phyloP scores from a whole-genome alignment of 805 yeast species.

The Candida anglica region DNA sequence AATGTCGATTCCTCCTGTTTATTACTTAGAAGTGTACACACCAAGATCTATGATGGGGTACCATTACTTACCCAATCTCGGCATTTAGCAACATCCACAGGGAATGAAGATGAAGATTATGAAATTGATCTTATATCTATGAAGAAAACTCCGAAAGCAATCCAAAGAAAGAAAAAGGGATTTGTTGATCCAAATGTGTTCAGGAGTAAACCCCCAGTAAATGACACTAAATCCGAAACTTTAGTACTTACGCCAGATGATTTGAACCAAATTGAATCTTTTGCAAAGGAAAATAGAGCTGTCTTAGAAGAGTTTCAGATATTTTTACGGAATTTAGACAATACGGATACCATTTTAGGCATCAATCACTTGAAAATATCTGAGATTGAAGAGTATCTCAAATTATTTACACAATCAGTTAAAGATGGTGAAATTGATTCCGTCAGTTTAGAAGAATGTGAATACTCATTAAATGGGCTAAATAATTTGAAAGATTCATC shows the following conservation, averaged over 20 bases:
- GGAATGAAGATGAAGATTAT: constrained; percentile 11
- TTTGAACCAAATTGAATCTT: not conserved
- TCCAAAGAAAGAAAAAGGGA: not conserved
- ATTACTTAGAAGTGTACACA: too few relatives aligned
- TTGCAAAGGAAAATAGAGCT: not conserved
- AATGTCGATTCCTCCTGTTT: too few relatives aligned
- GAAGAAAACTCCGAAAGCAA: constrained; percentile 11
- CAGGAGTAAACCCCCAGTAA: not conserved
- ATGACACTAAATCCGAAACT: not conserved
- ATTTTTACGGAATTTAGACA: constrained; percentile 1
- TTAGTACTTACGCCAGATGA: not conserved
- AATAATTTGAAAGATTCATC: not conserved
- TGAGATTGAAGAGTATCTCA: too few relatives aligned
- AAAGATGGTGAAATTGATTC: too few relatives aligned
- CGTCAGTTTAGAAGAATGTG: too few relatives aligned
- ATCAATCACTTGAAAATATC: too few relatives aligned
- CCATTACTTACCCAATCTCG: too few relatives aligned
- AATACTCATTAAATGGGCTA: not conserved
- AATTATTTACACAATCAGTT: not conserved
- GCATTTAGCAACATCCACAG: constrained; percentile 4
- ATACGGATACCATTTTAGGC: not conserved
- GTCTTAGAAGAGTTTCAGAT: constrained; percentile 17
- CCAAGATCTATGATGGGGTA: too few relatives aligned
- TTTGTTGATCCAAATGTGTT: constrained; percentile 2
- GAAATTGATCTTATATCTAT: constrained; percentile 22